phyloP scores from a whole-genome alignment of 1,284 basidiomycete genomes.

The Hemileia vastatrix region DNA sequence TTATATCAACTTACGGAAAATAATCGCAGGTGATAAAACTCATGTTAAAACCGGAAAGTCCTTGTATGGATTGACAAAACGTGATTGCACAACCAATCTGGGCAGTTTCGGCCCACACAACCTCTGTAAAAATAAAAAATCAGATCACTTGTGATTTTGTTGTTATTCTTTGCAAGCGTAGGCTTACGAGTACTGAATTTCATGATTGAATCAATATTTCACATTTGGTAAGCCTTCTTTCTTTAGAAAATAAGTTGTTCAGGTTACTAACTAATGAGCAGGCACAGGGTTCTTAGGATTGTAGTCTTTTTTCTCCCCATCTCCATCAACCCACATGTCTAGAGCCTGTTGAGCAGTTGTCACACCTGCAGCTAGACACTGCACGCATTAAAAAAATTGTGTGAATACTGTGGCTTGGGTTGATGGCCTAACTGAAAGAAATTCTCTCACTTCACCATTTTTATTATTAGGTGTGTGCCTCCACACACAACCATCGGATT shows the following conservation, averaged over 20 bases:
- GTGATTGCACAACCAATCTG: constrained; percentile 5
- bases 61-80: neutral
- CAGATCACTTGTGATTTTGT: neutral
- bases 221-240: neutral
- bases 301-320: constrained; percentile 12
- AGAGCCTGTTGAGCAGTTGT: constrained; percentile 1
- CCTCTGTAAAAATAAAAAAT: constrained; percentile 6
- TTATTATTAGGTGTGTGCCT: constrained; percentile 5
- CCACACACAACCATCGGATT: constrained; percentile 13
- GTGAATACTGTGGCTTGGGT: neutral
- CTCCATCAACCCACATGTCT: constrained; percentile 9
- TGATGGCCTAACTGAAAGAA: neutral
- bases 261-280: constrained; percentile 16
- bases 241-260: neutral
- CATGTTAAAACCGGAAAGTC: constrained; percentile 5
- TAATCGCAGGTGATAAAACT: constrained; percentile 20
- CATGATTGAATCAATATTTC: neutral
- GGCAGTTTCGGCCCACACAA: constrained; percentile 11
- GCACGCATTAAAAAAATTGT: neutral
- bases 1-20: constrained; percentile 19
- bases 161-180: neutral
- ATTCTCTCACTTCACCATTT: constrained; percentile 14
- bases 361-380: constrained; percentile 6
- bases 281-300: constrained; percentile 2
- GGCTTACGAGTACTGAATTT: too few relatives aligned